phyloP scores from a whole-genome alignment of 306 rosid genomes.

The Datisca glomerata region DNA sequence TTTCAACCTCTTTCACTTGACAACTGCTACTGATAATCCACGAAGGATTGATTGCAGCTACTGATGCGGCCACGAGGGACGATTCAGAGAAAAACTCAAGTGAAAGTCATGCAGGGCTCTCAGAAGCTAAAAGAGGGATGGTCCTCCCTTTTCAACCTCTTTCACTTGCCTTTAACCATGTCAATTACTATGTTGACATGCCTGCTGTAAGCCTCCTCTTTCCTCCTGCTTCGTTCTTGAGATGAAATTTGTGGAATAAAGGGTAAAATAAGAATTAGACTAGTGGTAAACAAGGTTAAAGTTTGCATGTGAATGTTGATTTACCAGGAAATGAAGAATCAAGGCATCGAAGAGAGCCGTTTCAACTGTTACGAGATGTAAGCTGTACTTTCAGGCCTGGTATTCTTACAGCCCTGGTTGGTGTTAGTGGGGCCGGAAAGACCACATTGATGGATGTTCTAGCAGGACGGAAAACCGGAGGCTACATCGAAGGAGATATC shows the following conservation, averaged over 20 bases:
- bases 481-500: slow-evolving; percentile 44
- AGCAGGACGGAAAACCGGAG: slow-evolving; percentile 58
- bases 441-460: slow-evolving; percentile 62
- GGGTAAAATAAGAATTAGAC: too few species aligned
- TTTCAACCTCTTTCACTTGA: too few species aligned
- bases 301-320: background rate
- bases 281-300: too few species aligned
- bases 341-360: slow-evolving; percentile 27
- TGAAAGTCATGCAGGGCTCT: too few species aligned
- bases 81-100: too few species aligned
- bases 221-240: too few species aligned
- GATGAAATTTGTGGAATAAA: too few species aligned
- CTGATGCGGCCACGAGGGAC: background rate
- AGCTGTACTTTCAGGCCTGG: slow-evolving; percentile 60
- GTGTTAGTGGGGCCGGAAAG: slow-evolving; percentile 73
- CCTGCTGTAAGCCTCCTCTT: slow-evolving; percentile 77
- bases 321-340: slow-evolving; percentile 53
- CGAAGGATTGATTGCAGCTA: background rate
- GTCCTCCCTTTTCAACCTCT: slow-evolving; percentile 59
- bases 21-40: too few species aligned
- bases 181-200: slow-evolving; percentile 65
- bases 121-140: slow-evolving; percentile 38
- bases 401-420: slow-evolving; percentile 49
- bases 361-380: slow-evolving; percentile 51
- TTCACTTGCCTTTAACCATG: slow-evolving; percentile 57